Evolutionary conservation across 2,329 filamentous ascomycete species (phyloP), one percentile per base, ranked within the genome.

Genomic region (Colletotrichum filicis): DNA sequence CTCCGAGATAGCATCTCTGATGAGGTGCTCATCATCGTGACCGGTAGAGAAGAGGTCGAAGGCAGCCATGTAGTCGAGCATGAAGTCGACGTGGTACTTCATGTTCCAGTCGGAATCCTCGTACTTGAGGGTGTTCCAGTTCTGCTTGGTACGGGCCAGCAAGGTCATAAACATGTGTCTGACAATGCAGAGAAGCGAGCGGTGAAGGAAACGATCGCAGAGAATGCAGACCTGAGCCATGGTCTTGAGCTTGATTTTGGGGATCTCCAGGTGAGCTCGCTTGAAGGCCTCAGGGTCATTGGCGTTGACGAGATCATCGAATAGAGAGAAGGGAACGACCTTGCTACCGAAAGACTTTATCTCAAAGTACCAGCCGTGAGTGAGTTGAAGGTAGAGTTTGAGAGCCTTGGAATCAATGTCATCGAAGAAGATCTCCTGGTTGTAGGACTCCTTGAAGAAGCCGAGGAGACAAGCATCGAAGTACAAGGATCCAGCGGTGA

Each of bases 281-380:
- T 26, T 9, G 24, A 71, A 57, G 12, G 60, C 46, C 49, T 42
- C 60, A 5, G 60, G 32, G 32, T 52, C 30, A 24, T 46, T 2
- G 1, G 22, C 26, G 4, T 63, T 28, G 37, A 72, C 28, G 6
- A 55, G 16, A 5, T 9, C 37, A 3, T 58, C 37, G 37, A 71
- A 66, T 16, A 24, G 11, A 12, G 53, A 42, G 52, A 11, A 57
- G 12, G 60, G 55, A n/a, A 73, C 67, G 3, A 52, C 46, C 9
- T 58, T 56, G 56, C 26, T 65, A 4, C 66, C 71, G 11, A 28
- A 60, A 73, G 65, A 37, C 28, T 64, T 73, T 65, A 66, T 73
- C 46, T 72, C 68, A 52, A 72, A 74, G 68, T 58, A 74, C 71
- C 71, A 74, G 22, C 42, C 28, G 46, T 74, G 71, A 1, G 63